Evolutionary conservation across 1,284 basidiomycete genomes (phyloP), one percentile per base, ranked within the genome.

Genomic region (Neolentinus lepideus): DNA sequence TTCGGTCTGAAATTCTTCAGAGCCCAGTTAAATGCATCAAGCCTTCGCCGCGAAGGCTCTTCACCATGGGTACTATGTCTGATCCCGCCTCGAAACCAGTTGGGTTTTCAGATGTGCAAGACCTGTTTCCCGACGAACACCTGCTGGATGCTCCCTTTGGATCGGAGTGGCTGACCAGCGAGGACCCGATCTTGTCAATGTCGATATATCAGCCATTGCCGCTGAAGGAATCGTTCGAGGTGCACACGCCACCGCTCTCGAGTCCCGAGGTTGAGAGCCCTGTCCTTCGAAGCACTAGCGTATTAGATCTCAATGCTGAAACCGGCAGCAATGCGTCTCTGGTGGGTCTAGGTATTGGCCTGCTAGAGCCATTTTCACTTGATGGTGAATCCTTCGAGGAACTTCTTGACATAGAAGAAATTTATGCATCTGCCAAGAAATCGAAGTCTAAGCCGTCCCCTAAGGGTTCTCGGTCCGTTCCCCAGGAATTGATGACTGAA

Each of bases 221-320:
- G 38, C n/a, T n/a, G 6, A 43, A 21, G 16, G 38, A 43, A 6
- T n/a, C 8, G 6, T 16, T 16, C 14, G 33, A 52, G 33, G 33
- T 26, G 24, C 11, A 52, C 29, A 11, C 47, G 22, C 51, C 47
- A 50, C 47, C 51, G 26, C 4, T 21, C 14, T 52, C 51, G 27
- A 31, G 27, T 36, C 33, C 51, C 33, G 51, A 52, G 27, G 16
- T 19, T 24, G 51, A 52, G 16, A 52, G 51, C 51, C 51, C 51
- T 6, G 33, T 52, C 27, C 21, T 36, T 12, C 27, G 51, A 26
- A 52, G 29, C 33, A 31, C 51, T 26, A 19, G 10, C 27, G 21
- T 45, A 14, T 11, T 26, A 3, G 24, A 47, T 33, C 36, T 24
- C 22, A 16, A n/a, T n/a, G 47, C 24, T 50, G 47, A 46, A 10